Evolutionary conservation across 257 asterid genomes (phyloP).

Genomic region (Solanum chmielewskii): DNA sequence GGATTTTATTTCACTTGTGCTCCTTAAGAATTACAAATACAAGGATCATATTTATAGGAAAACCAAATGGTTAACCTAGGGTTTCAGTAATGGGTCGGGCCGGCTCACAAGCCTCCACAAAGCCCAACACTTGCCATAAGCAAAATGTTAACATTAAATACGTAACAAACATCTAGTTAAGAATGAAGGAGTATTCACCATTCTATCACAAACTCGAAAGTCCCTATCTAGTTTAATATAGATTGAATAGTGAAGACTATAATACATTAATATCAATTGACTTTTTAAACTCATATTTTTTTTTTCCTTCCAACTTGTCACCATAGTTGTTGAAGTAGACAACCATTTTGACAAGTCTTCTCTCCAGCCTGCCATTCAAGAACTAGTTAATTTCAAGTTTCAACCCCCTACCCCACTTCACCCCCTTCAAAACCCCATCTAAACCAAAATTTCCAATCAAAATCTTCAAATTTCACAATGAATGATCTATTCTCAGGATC

Average conservation of each 20-base stretch:
- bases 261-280: neutral
- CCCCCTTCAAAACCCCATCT: neutral
- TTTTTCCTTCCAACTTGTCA: neutral
- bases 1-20: no score
- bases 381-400: neutral
- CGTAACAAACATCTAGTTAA: neutral
- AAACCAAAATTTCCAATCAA: neutral
- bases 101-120: no score
- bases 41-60: no score
- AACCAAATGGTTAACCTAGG: no score
- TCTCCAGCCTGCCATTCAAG: neutral
- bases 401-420: neutral
- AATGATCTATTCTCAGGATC: constrained; percentile 66
- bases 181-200: neutral
- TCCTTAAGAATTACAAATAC: no score
- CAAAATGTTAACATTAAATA: neutral
- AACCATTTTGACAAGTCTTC: neutral
- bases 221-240: neutral
- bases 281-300: neutral
- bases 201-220: no score
- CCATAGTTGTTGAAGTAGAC: neutral
- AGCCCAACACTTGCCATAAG: no score
- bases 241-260: neutral
- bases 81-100: no score
- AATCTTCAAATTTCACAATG: constrained; percentile 13